phyloP scores from a whole-genome alignment of 1,284 basidiomycete genomes.

The Sporisorium iseilematis-ciliati region DNA sequence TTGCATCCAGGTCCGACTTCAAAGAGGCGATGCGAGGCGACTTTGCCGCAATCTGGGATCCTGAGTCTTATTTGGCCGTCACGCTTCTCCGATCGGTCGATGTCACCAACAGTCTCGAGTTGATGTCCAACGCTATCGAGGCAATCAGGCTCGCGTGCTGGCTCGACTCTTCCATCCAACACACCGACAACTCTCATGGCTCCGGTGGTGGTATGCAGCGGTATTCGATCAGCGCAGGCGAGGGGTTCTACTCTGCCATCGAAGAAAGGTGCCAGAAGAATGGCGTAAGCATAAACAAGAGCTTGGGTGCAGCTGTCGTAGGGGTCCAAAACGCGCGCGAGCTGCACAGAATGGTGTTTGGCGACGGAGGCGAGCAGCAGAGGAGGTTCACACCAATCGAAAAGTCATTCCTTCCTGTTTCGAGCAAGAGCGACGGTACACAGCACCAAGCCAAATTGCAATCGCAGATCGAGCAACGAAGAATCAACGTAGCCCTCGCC shows the following conservation, averaged over 20 bases:
- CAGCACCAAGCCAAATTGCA: constrained; percentile 1
- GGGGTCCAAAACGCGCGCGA: background rate
- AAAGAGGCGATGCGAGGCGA: constrained; percentile 31
- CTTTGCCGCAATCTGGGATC: constrained; percentile 41
- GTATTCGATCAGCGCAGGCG: constrained; percentile 6
- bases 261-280: constrained; percentile 2
- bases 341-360: background rate
- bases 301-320: constrained; percentile 4
- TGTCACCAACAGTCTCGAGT: constrained; percentile 17
- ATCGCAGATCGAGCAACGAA: constrained; percentile 4
- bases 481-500: constrained; percentile 9
- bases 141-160: constrained; percentile 31
- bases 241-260: background rate
- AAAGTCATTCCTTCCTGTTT: constrained; percentile 6
- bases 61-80: constrained; percentile 29
- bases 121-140: constrained; percentile 26
- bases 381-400: background rate
- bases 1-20: constrained; percentile 23
- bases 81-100: constrained; percentile 17
- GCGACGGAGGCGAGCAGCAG: background rate
- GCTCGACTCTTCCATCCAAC: constrained; percentile 22
- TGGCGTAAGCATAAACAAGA: background rate
- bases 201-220: background rate
- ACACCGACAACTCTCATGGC: background rate
- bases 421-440: constrained; percentile 1